Percentiles rank a stretch among this genome's conserved stretches.
Conservation (phyloP, 139 green algal species). For the Chlorella sp. region DNA sequence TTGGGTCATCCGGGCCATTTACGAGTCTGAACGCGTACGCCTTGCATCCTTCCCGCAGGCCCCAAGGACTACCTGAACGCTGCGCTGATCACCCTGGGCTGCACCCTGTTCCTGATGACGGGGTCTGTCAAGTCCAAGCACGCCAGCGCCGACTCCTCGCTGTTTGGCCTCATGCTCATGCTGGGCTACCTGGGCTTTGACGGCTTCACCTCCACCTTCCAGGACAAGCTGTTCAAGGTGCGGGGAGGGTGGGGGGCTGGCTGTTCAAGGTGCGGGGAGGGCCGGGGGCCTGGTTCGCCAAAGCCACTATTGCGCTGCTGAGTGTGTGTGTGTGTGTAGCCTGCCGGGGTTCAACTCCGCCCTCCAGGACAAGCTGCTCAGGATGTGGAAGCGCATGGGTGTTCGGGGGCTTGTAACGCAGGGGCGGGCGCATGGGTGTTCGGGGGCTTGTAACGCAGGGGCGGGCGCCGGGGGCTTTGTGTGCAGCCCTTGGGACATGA, state of each 20-base stretch:
- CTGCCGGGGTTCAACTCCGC: constrained; percentile 98
- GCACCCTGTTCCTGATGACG: constrained; percentile 83
- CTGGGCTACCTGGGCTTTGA: constrained; percentile 94
- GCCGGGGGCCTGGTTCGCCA: too few species aligned
- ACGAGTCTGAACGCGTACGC: background rate
- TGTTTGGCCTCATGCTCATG: constrained; percentile 87
- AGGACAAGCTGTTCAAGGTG: constrained; percentile 92
- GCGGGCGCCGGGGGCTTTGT: too few species aligned
- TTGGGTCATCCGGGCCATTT: background rate
- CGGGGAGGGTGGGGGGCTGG: background rate
- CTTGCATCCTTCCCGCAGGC: background rate
- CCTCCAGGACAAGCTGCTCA: constrained; percentile 94
- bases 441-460: too few species aligned
- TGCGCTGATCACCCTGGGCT: constrained; percentile 81
- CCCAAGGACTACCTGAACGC: constrained; percentile 83
- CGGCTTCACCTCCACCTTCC: constrained; percentile 98
- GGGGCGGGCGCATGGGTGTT: too few species aligned
- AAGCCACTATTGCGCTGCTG: too few species aligned
- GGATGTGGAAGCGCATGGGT: too few species aligned
- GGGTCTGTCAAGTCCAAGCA: constrained; percentile 40
- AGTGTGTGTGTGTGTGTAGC: background rate
- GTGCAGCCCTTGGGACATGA: too few species aligned
- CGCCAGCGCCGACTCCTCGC: constrained; percentile 26
- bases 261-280: background rate
- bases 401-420: too few species aligned